These are phyloP conservation scores for Colletotrichum tropicicola DNA, from an alignment of 2,329 filamentous ascomycete genomes.

Conservation along the genomic window DNA sequence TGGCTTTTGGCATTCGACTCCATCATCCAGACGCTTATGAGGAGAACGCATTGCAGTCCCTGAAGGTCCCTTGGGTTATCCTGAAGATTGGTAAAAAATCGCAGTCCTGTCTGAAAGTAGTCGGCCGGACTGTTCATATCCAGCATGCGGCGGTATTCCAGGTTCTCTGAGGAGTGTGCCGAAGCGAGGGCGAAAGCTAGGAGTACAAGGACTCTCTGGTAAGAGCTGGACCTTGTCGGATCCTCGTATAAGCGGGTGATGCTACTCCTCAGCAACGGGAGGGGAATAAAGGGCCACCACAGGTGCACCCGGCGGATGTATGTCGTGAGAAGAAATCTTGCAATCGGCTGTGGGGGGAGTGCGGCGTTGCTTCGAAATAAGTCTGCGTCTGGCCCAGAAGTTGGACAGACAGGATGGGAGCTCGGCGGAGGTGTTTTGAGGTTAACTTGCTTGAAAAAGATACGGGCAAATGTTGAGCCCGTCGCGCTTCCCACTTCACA, in stretches of 20 bases:
- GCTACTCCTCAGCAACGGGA: conserved; percentile 29
- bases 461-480: conserved; percentile 36
- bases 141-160: conserved; percentile 30
- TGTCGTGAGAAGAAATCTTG: conserved; percentile 26
- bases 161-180: conserved; percentile 19
- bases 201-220: conserved; percentile 33
- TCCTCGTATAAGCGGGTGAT: conserved; percentile 30
- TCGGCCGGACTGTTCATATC: conserved; percentile 33
- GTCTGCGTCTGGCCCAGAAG: background rate
- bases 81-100: conserved; percentile 32
- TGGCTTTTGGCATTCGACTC: conserved; percentile 28
- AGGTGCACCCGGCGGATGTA: conserved; percentile 36
- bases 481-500: conserved; percentile 34
- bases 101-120: conserved; percentile 35
- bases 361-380: conserved; percentile 24
- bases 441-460: conserved; percentile 36
- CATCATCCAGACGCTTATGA: conserved; percentile 37
- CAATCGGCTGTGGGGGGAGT: conserved; percentile 32
- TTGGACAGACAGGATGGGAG: background rate
- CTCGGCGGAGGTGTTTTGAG: background rate
- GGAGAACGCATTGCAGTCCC: conserved; percentile 33
- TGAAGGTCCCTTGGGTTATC: conserved; percentile 33
- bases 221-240: conserved; percentile 19
- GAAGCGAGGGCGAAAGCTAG: conserved; percentile 32
- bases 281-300: conserved; percentile 38